Evolutionary conservation across 129 eudicot species (phyloP).

Genomic region (Lactuca sativa): DNA sequence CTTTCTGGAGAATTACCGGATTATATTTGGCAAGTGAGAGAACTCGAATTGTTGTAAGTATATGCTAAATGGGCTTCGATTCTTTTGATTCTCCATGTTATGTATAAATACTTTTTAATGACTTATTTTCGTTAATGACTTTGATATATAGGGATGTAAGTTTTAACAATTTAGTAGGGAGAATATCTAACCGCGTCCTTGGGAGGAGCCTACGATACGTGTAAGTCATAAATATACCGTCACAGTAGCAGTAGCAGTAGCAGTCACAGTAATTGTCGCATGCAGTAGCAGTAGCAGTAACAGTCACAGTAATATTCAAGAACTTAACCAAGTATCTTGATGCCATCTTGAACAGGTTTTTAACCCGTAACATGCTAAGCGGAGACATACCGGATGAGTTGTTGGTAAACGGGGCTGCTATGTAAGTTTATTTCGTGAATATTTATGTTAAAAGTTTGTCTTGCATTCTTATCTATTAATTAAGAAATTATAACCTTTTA

Average conservation of each 20-base stretch:
- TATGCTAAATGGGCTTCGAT: not conserved
- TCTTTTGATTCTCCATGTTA: not conserved
- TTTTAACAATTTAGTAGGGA: slow-evolving; percentile 69
- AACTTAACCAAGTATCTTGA: slow-evolving; percentile 4
- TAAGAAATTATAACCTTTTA: slow-evolving; percentile 2
- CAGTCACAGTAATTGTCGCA: not conserved
- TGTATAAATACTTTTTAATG: slow-evolving; percentile 1
- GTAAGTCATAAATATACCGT: slow-evolving; percentile 40
- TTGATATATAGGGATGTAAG: slow-evolving; percentile 62
- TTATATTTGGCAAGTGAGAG: slow-evolving; percentile 61
- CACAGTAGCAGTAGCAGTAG: not conserved
- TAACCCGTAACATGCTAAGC: slow-evolving; percentile 68
- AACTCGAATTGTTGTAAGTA: slow-evolving; percentile 63
- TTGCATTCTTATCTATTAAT: not conserved
- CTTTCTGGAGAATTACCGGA: slow-evolving; percentile 66
- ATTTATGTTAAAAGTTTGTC: not conserved
- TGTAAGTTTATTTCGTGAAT: slow-evolving; percentile 47
- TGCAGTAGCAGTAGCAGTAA: not conserved
- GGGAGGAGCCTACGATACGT: slow-evolving; percentile 60
- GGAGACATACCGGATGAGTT: slow-evolving; percentile 68
- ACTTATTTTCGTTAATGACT: slow-evolving; percentile 14
- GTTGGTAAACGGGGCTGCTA: slow-evolving; percentile 67
- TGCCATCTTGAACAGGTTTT: slow-evolving; percentile 49
- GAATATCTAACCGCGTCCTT: slow-evolving; percentile 49
- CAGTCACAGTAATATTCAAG: not conserved